Evolutionary conservation across 169 alveolate species (phyloP), one percentile per base, ranked within the genome.

Genomic region (Cryptosporidium muris): DNA sequence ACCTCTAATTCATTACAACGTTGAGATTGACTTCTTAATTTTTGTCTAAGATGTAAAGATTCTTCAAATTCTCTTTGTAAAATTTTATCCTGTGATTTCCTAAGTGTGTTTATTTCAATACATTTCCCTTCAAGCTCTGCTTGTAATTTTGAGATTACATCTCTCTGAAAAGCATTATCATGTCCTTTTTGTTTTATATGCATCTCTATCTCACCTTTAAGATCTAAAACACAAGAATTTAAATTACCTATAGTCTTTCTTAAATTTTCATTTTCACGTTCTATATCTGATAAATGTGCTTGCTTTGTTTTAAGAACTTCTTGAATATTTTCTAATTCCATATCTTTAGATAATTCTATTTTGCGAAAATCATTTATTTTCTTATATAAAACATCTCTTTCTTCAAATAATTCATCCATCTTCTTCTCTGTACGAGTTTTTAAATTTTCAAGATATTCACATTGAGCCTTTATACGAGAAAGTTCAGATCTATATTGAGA

Each of bases 31-130:
- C 60, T 40, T 54, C 67, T 74, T 45, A 74, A 42, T 11, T 74
- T 66, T 2, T 74, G 85, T 58, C 85, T 74, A 4, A 74, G 45
- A 25, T 68, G 54, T 9, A 58, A 68, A 49, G 85, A 74, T 45
- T 74, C 85, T 4, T 74, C 85, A 74, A 74, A 74, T 25, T 74
- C 85, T 37, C 85, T 74, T 52, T 74, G 85, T n/a, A 74, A 62
- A 56, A 74, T 74, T 7, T 52, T 40, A 48, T 74, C 85, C 25
- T 74, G 85, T 6, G 64, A 45, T 63, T 74, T 74, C 34, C 85
- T 74, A 62, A 74, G 54, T 25, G 64, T 74, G 12, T 74, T 74
- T 12, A 74, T 74, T 14, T 74, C 85, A 12, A 58, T 68, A 60
- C 67, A 74, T 43, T 58, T 74, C 8, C 85, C 85, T 37, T 74